Evolutionary conservation across 306 rosid genomes (phyloP).

Genomic region (Cyclanthera cordifolia): DNA sequence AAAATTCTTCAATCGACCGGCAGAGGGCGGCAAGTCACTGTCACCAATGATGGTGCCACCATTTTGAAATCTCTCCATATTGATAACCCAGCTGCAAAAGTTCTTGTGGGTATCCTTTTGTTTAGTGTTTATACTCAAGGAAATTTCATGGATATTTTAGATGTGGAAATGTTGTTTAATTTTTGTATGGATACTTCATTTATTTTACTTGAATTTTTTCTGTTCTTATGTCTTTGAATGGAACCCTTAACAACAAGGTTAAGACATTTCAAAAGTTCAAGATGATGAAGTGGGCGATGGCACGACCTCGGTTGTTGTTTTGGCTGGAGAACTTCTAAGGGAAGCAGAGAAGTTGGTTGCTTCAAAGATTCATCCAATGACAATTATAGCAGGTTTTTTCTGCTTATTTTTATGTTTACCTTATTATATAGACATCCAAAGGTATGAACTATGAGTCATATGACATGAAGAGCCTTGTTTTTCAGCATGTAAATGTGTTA

Average conservation of each 20-base stretch:
- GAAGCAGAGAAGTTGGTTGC: conserved; percentile 96
- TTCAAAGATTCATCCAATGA: conserved; percentile 90
- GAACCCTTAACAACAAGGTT: conserved; percentile 36
- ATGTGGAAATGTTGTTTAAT: neutral
- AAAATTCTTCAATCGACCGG: conserved; percentile 96
- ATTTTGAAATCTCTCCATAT: conserved; percentile 90
- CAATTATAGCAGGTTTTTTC: conserved; percentile 77
- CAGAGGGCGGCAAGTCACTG: conserved; percentile 72
- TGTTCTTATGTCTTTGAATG: neutral
- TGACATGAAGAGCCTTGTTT: neutral
- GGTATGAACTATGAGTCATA: neutral
- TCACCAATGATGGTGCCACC: conserved; percentile 95
- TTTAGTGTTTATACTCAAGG: neutral
- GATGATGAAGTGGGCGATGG: conserved; percentile 99
- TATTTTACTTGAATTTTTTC: neutral
- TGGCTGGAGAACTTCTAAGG: conserved; percentile 91
- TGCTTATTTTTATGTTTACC: conserved; percentile 10
- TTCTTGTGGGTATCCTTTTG: conserved; percentile 89
- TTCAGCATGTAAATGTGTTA: neutral
- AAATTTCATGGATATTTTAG: conserved; percentile 3
- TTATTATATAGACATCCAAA: neutral
- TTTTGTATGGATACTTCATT: neutral
- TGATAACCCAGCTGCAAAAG: conserved; percentile 98
- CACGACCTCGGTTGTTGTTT: conserved; percentile 94
- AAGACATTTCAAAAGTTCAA: conserved; percentile 96